phyloP scores from a whole-genome alignment of 148 eudicot species.

The Selenicereus undatus region DNA sequence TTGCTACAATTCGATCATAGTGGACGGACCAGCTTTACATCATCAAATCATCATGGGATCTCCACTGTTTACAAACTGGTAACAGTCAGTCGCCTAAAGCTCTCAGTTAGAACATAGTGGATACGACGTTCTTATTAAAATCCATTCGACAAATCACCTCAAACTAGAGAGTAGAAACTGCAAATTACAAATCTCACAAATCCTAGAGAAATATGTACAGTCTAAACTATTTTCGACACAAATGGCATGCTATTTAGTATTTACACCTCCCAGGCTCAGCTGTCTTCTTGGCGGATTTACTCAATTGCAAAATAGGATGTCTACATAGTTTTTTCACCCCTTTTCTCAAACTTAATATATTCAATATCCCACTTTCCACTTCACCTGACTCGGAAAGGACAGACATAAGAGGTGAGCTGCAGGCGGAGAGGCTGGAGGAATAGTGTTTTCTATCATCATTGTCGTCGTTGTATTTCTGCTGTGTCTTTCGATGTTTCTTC shows the following conservation, averaged over 20 bases:
- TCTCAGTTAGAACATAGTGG: constrained; percentile 11
- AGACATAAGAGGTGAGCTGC: constrained; percentile 23
- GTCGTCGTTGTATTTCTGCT: constrained; percentile 13
- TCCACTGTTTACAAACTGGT: background rate
- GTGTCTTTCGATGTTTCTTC: constrained; percentile 35
- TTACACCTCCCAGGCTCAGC: constrained; percentile 27
- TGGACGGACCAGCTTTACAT: no score
- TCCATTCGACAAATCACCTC: constrained; percentile 5
- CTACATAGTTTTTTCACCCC: constrained; percentile 61
- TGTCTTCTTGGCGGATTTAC: constrained; percentile 45
- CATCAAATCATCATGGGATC: no score
- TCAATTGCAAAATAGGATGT: constrained; percentile 71
- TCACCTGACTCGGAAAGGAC: constrained; percentile 25
- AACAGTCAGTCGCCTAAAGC: background rate
- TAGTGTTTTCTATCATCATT: constrained; percentile 19
- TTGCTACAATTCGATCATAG: no score
- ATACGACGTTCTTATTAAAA: background rate
- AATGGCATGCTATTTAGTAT: background rate
- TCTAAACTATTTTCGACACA: constrained; percentile 7
- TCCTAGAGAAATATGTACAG: constrained; percentile 12
- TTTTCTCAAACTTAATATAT: constrained; percentile 45
- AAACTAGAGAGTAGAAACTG: background rate
- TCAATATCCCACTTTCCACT: constrained; percentile 45
- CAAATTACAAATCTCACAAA: constrained; percentile 6
- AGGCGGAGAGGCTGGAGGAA: constrained; percentile 15